These are phyloP conservation scores for Puccinellia tenuiflora DNA, from an alignment of 176 grass and related monocot species.

Conservation along the genomic window DNA sequence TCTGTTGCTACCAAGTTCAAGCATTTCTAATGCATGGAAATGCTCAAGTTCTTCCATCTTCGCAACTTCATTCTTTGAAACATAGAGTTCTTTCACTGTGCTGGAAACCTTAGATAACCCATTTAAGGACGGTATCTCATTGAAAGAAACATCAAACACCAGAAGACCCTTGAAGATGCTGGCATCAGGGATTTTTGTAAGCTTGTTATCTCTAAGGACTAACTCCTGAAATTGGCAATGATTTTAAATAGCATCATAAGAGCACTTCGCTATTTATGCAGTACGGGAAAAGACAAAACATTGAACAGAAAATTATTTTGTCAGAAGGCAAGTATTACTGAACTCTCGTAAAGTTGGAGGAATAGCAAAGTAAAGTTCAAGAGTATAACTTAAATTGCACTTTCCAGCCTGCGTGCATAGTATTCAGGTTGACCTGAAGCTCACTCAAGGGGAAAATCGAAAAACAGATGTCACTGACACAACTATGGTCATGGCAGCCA, in stretches of 20 bases:
- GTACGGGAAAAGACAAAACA: not conserved
- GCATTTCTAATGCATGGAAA: constrained; percentile 66
- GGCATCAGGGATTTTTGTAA: constrained; percentile 69
- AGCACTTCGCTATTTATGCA: not conserved
- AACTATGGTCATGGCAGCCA: not conserved
- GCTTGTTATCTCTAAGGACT: constrained; percentile 90
- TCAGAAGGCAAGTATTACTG: not conserved
- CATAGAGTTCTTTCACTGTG: constrained; percentile 83
- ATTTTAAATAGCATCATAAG: not conserved
- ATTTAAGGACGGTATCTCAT: constrained; percentile 84
- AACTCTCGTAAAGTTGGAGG: not conserved
- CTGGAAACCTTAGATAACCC: constrained; percentile 67
- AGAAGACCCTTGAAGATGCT: constrained; percentile 78
- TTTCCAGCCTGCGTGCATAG: not conserved
- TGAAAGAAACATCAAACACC: constrained; percentile 97
- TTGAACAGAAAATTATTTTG: not conserved
- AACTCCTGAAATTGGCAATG: constrained; percentile 61
- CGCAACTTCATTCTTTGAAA: constrained; percentile 89
- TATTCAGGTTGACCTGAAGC: not conserved
- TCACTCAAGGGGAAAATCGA: not conserved
- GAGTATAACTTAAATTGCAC: not conserved
- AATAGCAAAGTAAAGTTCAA: not conserved
- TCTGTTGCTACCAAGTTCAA: constrained; percentile 97
- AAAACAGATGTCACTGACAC: not conserved
- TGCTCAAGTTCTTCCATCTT: constrained; percentile 94